Evolutionary conservation across 331 rosid genomes (phyloP).

Genomic region (Spiraea crenata): DNA sequence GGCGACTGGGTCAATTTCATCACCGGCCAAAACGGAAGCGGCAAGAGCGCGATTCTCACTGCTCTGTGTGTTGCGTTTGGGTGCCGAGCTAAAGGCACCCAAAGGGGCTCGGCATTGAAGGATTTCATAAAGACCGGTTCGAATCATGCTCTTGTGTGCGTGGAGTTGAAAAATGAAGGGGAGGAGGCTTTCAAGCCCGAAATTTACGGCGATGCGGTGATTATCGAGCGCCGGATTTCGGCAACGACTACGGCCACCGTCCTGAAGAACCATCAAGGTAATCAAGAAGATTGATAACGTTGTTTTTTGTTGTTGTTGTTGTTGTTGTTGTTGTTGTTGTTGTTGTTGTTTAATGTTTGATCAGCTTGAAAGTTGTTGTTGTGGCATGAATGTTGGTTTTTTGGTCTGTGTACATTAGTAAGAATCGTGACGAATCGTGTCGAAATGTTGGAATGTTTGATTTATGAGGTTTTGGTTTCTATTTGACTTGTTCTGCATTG

Average conservation of each 20-base stretch:
- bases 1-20: constrained; percentile 75
- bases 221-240: constrained; percentile 70
- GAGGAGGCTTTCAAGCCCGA: constrained; percentile 90
- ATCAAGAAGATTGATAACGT: too few species aligned
- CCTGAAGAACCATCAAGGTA: constrained; percentile 79
- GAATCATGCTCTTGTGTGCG: constrained; percentile 55
- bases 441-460: background rate
- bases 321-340: too few species aligned
- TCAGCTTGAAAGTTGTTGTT: too few species aligned
- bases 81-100: constrained; percentile 86
- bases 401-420: too few species aligned
- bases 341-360: too few species aligned
- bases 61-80: constrained; percentile 93
- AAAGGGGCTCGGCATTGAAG: constrained; percentile 74
- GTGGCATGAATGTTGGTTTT: too few species aligned
- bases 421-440: too few species aligned
- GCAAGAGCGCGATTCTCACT: constrained; percentile 86
- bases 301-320: too few species aligned
- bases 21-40: constrained; percentile 97
- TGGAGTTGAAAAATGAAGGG: constrained; percentile 77
- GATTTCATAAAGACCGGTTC: constrained; percentile 82
- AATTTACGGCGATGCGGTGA: constrained; percentile 61
- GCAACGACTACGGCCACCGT: constrained; percentile 53
- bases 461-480: constrained; percentile 20
- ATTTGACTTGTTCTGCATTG: background rate